Evolutionary conservation across 202 grass and related monocot species (phyloP).

Genomic region (Hordeum pubiflorum): DNA sequence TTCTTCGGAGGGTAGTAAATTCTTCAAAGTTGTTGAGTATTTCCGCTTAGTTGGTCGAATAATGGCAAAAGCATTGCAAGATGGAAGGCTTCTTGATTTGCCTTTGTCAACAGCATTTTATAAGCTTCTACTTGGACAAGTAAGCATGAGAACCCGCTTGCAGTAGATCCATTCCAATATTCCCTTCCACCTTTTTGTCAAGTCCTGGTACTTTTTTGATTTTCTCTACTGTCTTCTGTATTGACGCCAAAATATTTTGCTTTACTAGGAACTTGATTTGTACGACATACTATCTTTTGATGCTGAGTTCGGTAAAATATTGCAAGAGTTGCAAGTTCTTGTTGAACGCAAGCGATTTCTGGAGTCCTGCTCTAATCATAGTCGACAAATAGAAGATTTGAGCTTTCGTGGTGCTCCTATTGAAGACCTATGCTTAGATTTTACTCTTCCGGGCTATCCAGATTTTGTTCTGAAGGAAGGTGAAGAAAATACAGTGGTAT

Average conservation of each 20-base stretch:
- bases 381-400: slow-evolving; percentile 38
- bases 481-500: slow-evolving; percentile 43
- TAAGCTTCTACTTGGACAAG: slow-evolving; percentile 74
- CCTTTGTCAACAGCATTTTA: slow-evolving; percentile 80
- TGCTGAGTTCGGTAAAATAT: slow-evolving; percentile 60
- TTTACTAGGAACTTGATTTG: slow-evolving; percentile 74
- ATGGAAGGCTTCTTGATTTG: slow-evolving; percentile 79
- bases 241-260: slow-evolving; percentile 8
- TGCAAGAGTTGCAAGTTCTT: slow-evolving; percentile 79
- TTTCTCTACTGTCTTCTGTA: neutral
- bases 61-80: slow-evolving; percentile 89
- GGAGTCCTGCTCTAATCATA: slow-evolving; percentile 31
- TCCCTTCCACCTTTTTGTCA: neutral
- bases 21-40: slow-evolving; percentile 69
- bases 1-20: slow-evolving; percentile 56
- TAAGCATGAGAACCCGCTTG: slow-evolving; percentile 23
- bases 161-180: neutral
- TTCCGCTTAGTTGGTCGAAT: slow-evolving; percentile 62
- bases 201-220: neutral
- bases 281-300: slow-evolving; percentile 83
- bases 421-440: slow-evolving; percentile 74
- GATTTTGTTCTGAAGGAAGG: slow-evolving; percentile 73
- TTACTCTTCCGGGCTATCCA: slow-evolving; percentile 84
- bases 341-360: slow-evolving; percentile 51
- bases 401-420: slow-evolving; percentile 50